phyloP scores from a whole-genome alignment of 2,329 filamentous ascomycete species.

The Thermomyces lanuginosus region DNA sequence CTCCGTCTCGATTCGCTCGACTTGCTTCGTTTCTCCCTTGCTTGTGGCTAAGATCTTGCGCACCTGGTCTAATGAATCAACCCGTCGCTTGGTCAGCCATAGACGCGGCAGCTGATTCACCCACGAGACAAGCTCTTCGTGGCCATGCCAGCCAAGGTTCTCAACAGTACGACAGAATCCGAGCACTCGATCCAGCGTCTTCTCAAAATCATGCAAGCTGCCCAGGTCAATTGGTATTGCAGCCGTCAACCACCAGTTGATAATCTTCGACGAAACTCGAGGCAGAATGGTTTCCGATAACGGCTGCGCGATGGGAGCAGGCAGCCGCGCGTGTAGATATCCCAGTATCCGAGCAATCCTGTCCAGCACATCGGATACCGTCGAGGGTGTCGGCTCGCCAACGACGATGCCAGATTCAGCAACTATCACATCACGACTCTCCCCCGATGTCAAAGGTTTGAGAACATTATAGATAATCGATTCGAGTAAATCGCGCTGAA shows the following conservation, averaged over 20 bases:
- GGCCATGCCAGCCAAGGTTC: slow-evolving; percentile 44
- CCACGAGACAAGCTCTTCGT: slow-evolving; percentile 57
- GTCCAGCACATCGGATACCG: slow-evolving; percentile 23
- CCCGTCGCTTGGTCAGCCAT: slow-evolving; percentile 74
- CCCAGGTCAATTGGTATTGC: slow-evolving; percentile 59
- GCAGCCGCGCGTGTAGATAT: slow-evolving; percentile 37
- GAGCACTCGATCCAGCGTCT: slow-evolving; percentile 46
- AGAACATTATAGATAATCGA: slow-evolving; percentile 20
- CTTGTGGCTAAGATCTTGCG: slow-evolving; percentile 52
- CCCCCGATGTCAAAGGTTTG: slow-evolving; percentile 11
- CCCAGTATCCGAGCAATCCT: slow-evolving; percentile 31
- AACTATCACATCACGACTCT: slow-evolving; percentile 14
- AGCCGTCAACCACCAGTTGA: slow-evolving; percentile 57
- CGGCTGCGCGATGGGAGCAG: slow-evolving; percentile 31
- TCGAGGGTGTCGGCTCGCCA: slow-evolving; percentile 12
- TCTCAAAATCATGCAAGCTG: slow-evolving; percentile 56
- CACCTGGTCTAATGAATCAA: slow-evolving; percentile 59
- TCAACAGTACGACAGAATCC: slow-evolving; percentile 49
- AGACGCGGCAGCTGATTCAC: slow-evolving; percentile 60
- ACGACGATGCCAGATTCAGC: slow-evolving; percentile 15
- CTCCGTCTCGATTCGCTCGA: slow-evolving; percentile 74
- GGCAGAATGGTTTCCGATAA: slow-evolving; percentile 57
- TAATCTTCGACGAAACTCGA: slow-evolving; percentile 49
- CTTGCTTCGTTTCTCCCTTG: slow-evolving; percentile 49
- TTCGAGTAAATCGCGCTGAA: slow-evolving; percentile 17